phyloP scores from a whole-genome alignment of 1,139 yeast genomes.

The Taphrina confusa region DNA sequence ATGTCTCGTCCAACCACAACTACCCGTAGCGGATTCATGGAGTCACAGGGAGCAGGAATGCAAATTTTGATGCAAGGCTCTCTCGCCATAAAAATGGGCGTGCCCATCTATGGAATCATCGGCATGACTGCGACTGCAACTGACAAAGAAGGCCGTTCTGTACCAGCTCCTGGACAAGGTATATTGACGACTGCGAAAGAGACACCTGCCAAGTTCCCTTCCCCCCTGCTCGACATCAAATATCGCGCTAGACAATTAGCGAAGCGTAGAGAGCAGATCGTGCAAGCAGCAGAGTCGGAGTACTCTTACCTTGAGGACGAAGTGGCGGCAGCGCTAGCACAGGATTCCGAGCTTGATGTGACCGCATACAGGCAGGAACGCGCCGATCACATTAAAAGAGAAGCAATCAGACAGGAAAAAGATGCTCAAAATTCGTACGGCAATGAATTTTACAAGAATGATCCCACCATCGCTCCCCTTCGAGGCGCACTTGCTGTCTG shows the following conservation, averaged over 20 bases:
- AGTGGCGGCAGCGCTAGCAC: constrained; percentile 58
- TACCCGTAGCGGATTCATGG: constrained; percentile 97
- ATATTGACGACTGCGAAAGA: constrained; percentile 97
- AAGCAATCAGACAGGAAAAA: constrained; percentile 78
- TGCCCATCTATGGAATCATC: constrained; percentile 93
- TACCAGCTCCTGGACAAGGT: constrained; percentile 99
- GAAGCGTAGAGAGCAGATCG: constrained; percentile 74
- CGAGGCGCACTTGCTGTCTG: constrained; percentile 96
- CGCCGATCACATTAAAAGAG: constrained; percentile 81
- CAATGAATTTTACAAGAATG: constrained; percentile 86
- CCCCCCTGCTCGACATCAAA: constrained; percentile 81
- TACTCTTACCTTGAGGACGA: constrained; percentile 69
- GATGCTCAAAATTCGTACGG: constrained; percentile 95
- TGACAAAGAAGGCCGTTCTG: constrained; percentile 97
- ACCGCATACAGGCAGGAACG: constrained; percentile 70
- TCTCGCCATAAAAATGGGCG: constrained; percentile 95
- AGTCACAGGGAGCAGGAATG: constrained; percentile 98
- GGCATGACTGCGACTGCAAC: constrained; percentile 96
- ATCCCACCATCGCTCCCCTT: constrained; percentile 92
- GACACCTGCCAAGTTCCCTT: constrained; percentile 74
- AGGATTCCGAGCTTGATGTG: constrained; percentile 46
- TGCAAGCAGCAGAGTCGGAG: constrained; percentile 83
- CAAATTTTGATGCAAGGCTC: constrained; percentile 95
- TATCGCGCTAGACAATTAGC: constrained; percentile 92
- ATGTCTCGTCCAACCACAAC: constrained; percentile 99